Evolutionary conservation across 768 basidiomycete genomes (phyloP).

Genomic region (Xanthoconium stramineum): DNA sequence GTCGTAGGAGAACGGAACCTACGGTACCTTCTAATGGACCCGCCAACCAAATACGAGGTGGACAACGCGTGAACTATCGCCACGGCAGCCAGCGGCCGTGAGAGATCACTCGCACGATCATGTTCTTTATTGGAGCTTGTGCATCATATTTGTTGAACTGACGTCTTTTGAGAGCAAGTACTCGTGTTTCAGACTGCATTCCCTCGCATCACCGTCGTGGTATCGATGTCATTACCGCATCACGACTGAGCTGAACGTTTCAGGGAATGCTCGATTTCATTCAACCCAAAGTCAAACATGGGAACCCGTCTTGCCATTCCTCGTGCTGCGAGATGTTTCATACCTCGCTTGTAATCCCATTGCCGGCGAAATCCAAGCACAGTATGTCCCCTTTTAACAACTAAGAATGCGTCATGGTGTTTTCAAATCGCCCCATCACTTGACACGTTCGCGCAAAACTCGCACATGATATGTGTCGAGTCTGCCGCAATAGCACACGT

Average conservation of each 20-base stretch:
- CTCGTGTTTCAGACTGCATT: not conserved
- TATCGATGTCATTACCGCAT: not conserved
- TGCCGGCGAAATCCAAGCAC: not conserved
- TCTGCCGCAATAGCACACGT: not conserved
- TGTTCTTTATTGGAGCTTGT: too few relatives aligned
- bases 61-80: too few relatives aligned
- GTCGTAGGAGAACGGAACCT: conserved; percentile 15
- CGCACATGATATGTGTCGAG: not conserved
- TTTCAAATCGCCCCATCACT: not conserved
- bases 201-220: not conserved
- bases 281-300: not conserved
- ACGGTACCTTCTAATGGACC: not conserved
- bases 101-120: not conserved
- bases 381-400: not conserved
- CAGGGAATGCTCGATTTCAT: not conserved
- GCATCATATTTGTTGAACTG: too few relatives aligned
- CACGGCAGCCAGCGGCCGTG: not conserved
- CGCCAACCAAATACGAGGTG: too few relatives aligned
- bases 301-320: not conserved
- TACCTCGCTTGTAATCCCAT: not conserved
- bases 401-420: not conserved
- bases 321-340: conserved; percentile 3
- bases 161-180: too few relatives aligned
- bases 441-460: not conserved
- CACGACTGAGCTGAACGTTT: not conserved